Evolutionary conservation across 139 green algal species (phyloP).

Genomic region (Zygnema circumcarinatum): DNA sequence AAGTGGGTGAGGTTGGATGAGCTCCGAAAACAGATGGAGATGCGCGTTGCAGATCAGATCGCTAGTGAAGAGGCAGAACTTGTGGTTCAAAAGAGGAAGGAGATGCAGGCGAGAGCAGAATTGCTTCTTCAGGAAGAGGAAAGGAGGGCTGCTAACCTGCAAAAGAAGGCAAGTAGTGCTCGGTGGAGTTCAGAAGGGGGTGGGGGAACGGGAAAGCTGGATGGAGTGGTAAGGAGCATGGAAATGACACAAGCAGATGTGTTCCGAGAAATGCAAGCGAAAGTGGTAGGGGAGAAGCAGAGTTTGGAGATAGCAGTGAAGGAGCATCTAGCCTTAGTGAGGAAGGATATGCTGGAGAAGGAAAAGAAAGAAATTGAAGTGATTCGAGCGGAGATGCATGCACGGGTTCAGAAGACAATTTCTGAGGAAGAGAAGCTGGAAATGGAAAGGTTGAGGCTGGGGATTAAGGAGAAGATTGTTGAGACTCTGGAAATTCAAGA

Average conservation of each 20-base stretch:
- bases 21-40: slow-evolving; percentile 18
- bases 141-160: background rate
- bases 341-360: background rate
- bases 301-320: background rate
- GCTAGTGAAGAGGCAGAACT: slow-evolving; percentile 13
- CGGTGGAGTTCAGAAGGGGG: background rate
- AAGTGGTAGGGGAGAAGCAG: background rate
- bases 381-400: background rate
- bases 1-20: background rate
- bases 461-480: background rate
- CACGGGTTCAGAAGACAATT: background rate
- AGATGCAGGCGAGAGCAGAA: background rate
- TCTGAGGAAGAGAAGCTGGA: background rate
- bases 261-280: background rate
- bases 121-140: background rate
- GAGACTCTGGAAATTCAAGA: background rate
- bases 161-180: background rate
- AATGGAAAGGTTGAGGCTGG: background rate
- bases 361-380: background rate
- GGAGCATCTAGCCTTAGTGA: background rate
- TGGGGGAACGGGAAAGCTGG: background rate
- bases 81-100: background rate
- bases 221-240: background rate
- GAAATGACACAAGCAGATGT: background rate
- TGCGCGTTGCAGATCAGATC: background rate